Evolutionary conservation across 2,329 filamentous ascomycete species (phyloP), one percentile per base, ranked within the genome.

Genomic region (Leptographium lundbergii): DNA sequence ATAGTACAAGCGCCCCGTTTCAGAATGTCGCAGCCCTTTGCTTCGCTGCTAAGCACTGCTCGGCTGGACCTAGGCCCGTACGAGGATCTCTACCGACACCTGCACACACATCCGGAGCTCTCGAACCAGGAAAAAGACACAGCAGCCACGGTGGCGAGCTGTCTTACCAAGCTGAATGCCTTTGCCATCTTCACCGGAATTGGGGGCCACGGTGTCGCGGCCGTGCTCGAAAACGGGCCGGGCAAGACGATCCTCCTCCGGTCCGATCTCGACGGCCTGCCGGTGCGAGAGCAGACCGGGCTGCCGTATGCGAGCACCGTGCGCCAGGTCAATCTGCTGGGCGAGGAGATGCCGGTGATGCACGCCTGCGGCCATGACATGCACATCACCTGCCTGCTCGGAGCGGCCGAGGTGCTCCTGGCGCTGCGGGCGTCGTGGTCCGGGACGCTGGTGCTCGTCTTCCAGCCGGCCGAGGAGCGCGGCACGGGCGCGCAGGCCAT

Each of bases 341-440:
- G 51, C 48, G 34, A 14, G 11, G 57, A 27, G 32, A 17, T 54
- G 25, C 57, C 57, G 48, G 48, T 58, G 22, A 53, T 58, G 83
- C 85, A 87, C 67, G 83, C 83, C 24, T 87, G 84, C 66, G 84
- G 84, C 0, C 84, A 87, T 65, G 82, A 86, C 64, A 80, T 85
- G 72, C 83, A 87, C 65, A 79, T 86, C 24, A 75, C 80, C 0
- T 70, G 72, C 25, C 71, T 86, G 3, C 72, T 87, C 1, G 84
- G 76, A 0, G 78, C 79, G 0, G 75, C 80, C 0, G 72, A 77
- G 22, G 71, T 76, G 0, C 71, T 88, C 0, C 68, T 74, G 1
- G 68, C 67, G 0, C 67, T 71, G 0, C 72, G 68, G 19, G 64
- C 74, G 0, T 36, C 63, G 0, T 89, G 86, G 85, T 72, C 68